phyloP scores from a whole-genome alignment of 768 basidiomycete species.

The Tylopilus vinaceipallidus region DNA sequence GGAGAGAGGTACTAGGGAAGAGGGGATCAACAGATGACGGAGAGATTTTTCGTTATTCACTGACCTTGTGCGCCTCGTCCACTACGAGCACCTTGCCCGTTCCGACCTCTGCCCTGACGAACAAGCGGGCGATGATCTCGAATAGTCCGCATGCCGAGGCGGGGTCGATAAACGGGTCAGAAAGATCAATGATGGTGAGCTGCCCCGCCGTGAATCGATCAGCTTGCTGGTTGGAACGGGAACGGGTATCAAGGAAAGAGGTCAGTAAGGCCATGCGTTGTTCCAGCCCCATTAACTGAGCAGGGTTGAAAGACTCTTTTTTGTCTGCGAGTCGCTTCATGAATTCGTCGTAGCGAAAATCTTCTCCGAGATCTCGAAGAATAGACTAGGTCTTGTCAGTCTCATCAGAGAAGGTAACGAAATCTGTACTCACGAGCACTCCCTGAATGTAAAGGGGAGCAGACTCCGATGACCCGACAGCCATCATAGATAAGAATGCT shows the following conservation, averaged over 20 bases:
- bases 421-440: constrained; percentile 48
- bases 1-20: constrained; percentile 56
- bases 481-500: constrained; percentile 76
- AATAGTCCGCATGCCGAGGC: constrained; percentile 67
- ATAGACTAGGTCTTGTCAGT: constrained; percentile 43
- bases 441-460: constrained; percentile 71
- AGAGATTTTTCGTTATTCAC: neutral
- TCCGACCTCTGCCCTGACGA: constrained; percentile 55
- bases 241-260: constrained; percentile 48
- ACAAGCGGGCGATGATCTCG: constrained; percentile 64
- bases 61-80: constrained; percentile 74
- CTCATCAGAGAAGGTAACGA: neutral
- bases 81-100: constrained; percentile 71
- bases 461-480: constrained; percentile 55
- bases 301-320: constrained; percentile 53
- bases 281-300: constrained; percentile 53
- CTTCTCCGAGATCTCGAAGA: constrained; percentile 60
- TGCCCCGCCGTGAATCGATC: constrained; percentile 54
- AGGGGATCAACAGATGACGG: neutral
- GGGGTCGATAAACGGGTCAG: constrained; percentile 71
- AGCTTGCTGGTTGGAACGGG: neutral
- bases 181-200: constrained; percentile 67
- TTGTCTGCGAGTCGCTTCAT: constrained; percentile 42
- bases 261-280: constrained; percentile 62
- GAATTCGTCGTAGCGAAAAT: constrained; percentile 53